Base-by-base conservation (phyloP, 2,329 filamentous ascomycete species). In the Cladosporium sp. region DNA sequence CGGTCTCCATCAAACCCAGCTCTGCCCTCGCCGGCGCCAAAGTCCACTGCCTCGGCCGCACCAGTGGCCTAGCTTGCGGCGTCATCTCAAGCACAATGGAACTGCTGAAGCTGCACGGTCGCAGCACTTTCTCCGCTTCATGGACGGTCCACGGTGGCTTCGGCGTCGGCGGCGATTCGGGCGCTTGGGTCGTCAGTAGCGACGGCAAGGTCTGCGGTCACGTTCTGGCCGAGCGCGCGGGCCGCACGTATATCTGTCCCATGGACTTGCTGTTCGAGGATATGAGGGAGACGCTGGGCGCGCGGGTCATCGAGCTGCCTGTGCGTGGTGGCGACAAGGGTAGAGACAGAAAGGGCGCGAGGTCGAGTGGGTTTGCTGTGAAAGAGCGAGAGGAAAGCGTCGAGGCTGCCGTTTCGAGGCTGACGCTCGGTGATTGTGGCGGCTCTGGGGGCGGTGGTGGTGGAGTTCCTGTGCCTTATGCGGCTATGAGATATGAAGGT, bases 221-320 rank as follows among this genome's bases (percentile, higher is more conserved):
- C 61, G 88, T 97, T 0, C 77, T 97, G 11, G 92, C 92, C 0
- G 82, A 84, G 54, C 92, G 88, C 63, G 52, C 54, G 9, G 82
- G 82, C 37, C 84, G 89, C 4, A 90, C 90, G 0, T 97, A 96
- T 67, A 93, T 97, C 54, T 93, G 89, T 54, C 92, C 92, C 0
- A 97, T 97, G 92, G 88, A 96, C 51, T 79, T 96, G 2, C 72
- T 96, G 11, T 76, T 97, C 9, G 80, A 86, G 22, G 92, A 97
- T 63, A 95, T 97, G 51, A 85, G 84, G 22, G 81, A 86, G 55
- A 90, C 86, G 0, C 73, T 96, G 0, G 80, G 84, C 18, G 89
- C 89, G 0, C 70, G 71, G 1, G 79, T 82, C 20, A 80, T 96
- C n/a, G 76, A 79, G 4, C 76, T 96, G 0, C 89, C 89, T 22